A percentile compares a stretch with the other conserved stretches of the same genome.
Evolutionary conservation across 2,329 filamentous ascomycete genomes (phyloP).

Genomic region (Chaetomiaceae sp.): DNA sequence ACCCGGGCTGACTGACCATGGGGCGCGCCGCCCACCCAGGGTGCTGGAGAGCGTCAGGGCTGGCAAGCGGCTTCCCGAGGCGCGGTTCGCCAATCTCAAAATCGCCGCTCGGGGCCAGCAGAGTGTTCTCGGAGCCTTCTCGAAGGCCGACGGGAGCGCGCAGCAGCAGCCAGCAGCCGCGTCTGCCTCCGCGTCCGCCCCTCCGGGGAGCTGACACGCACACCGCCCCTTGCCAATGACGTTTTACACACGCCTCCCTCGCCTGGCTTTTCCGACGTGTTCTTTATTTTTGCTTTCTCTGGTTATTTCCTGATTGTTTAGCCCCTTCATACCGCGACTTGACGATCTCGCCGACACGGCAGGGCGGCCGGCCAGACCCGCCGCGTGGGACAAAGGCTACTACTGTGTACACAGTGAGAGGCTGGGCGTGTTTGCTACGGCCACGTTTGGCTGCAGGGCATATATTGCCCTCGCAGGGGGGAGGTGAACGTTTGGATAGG

Average conservation of each 20-base stretch:
- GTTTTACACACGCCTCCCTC: neutral
- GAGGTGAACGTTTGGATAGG: constrained; percentile 14
- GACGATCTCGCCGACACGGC: no score
- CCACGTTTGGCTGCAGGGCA: constrained; percentile 17
- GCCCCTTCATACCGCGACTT: neutral
- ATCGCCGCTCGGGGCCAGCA: constrained; percentile 56
- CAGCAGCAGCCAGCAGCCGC: constrained; percentile 15
- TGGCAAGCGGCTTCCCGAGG: constrained; percentile 68
- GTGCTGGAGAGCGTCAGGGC: constrained; percentile 76
- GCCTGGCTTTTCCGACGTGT: neutral
- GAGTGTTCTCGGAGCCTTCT: constrained; percentile 50
- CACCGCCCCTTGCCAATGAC: constrained; percentile 6
- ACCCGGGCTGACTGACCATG: neutral
- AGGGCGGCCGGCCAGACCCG: no score
- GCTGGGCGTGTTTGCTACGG: constrained; percentile 14
- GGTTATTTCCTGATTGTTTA: neutral
- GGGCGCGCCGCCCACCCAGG: constrained; percentile 40
- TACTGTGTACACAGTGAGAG: constrained; percentile 7
- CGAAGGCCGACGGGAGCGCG: constrained; percentile 21
- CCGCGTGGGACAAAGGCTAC: constrained; percentile 12
- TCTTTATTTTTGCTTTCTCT: neutral
- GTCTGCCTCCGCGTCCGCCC: no score
- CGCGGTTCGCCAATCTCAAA: constrained; percentile 59
- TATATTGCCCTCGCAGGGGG: constrained; percentile 19
- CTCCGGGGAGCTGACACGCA: constrained; percentile 9